These are phyloP conservation scores for Calonectria pseudoreteaudii DNA, from an alignment of 2,329 filamentous ascomycete genomes.

Conservation along the genomic window DNA sequence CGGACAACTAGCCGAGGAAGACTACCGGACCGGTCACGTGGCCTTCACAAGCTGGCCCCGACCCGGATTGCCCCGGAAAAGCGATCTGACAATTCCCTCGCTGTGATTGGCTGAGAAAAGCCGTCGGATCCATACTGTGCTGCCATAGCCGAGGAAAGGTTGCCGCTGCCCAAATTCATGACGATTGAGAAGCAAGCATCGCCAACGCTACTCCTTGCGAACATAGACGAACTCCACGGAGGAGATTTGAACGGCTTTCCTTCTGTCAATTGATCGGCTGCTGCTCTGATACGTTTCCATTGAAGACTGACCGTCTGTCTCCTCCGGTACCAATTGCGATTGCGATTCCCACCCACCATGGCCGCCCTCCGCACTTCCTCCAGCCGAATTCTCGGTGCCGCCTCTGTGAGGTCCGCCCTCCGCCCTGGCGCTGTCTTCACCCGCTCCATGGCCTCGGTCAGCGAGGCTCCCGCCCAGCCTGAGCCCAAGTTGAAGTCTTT, in stretches of 20 bases:
- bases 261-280: conserved; percentile 42
- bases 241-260: conserved; percentile 43
- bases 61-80: conserved; percentile 44
- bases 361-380: conserved; percentile 71
- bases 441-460: conserved; percentile 67
- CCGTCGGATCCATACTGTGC: conserved; percentile 29
- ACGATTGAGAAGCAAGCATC: conserved; percentile 40
- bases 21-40: conserved; percentile 31
- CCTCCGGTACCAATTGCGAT: conserved; percentile 39
- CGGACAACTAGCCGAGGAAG: conserved; percentile 31
- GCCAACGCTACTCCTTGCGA: conserved; percentile 38
- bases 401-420: conserved; percentile 54
- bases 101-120: conserved; percentile 40
- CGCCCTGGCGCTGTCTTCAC: conserved; percentile 56
- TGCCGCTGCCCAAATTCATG: conserved; percentile 40
- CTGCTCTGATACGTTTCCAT: conserved; percentile 29
- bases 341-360: conserved; percentile 55
- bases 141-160: conserved; percentile 48
- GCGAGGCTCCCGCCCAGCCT: conserved; percentile 70
- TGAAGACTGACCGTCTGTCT: conserved; percentile 43
- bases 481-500: conserved; percentile 89
- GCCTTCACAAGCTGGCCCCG: conserved; percentile 37
- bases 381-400: conserved; percentile 64
- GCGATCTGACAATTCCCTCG: conserved; percentile 46
- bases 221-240: conserved; percentile 38